Evolutionary conservation across 208 protist genomes (phyloP), one percentile per base, ranked within the genome.

Genomic region (Herpetomonas samuelpessoai): DNA sequence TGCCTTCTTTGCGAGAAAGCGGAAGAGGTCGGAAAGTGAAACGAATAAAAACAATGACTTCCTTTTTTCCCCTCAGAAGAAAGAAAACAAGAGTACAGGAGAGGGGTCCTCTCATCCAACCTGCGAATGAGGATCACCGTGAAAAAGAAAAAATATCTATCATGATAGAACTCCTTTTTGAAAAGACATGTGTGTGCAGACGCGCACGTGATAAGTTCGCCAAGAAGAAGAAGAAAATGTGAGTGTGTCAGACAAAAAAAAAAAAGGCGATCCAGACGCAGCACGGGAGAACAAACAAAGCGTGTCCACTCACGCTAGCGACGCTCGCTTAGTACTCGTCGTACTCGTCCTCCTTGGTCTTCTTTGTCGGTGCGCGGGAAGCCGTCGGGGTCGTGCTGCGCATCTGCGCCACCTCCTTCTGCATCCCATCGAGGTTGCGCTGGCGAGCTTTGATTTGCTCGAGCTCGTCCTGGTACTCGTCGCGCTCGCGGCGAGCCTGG

Each of bases 401-500:
- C 24, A 51, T 49, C 35, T 12, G 12, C 7, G 7, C 18, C 18
- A 60, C 55, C 7, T 60, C 55, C 35, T 49, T 51, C 9, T 49
- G 22, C 22, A 29, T 51, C 35, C 14, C 28, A n/a, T 18, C 39
- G 28, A 31, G 30, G 28, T 47, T 38, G 16, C 18, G 12, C 16
- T 48, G 9, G 10, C 44, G 44, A 3, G 44, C 57, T 50, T 72
- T 57, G 28, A 52, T 19, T 28, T 48, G 46, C 55, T 84, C 76
- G 2, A 66, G 52, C 63, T 71, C 41, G 21, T 71, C 65, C 59
- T 71, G 67, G 67, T 77, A 85, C 57, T 65, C 63, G 49, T 80
- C 76, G 31, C 77, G 81, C 57, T 84, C 81, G 3, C 64, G 58
- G 39, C 81, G 68, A 12, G 77, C 77, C 12, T 81, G 55, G n/a